Percentiles rank a stretch among this genome's conserved stretches.
phyloP scores from a whole-genome alignment of 345 rosid species.

The Tarenaya hassleriana region DNA sequence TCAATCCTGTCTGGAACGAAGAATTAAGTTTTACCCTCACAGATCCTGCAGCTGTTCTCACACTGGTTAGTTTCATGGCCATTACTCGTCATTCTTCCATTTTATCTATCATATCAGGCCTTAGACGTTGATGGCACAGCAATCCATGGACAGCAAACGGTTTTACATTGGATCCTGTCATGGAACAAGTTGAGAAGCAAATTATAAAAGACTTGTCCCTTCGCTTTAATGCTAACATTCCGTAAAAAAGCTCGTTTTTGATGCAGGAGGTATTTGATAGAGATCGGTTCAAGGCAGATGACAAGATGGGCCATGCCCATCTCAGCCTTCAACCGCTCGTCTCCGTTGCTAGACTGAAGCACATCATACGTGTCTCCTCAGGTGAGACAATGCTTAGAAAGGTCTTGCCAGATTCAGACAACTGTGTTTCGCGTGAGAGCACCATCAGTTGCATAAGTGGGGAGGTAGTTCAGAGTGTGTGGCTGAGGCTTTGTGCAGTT shows the following conservation, averaged over 20 bases:
- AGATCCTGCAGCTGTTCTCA: constrained; percentile 60
- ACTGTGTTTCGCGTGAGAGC: constrained; percentile 81
- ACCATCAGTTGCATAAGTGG: constrained; percentile 62
- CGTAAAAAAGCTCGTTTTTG: constrained; percentile 4
- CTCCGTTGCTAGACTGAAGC: constrained; percentile 80
- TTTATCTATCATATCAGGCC: too few relatives aligned
- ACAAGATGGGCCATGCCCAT: constrained; percentile 90
- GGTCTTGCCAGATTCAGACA: constrained; percentile 66
- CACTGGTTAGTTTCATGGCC: constrained; percentile 40
- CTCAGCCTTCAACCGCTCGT: constrained; percentile 80
- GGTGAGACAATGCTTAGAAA: constrained; percentile 70
- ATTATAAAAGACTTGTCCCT: too few relatives aligned
- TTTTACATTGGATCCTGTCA: too few relatives aligned
- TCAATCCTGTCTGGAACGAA: constrained; percentile 96
- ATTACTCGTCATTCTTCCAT: neutral
- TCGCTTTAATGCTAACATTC: too few relatives aligned
- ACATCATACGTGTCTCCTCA: constrained; percentile 55
- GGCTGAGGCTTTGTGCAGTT: constrained; percentile 73
- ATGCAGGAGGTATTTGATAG: constrained; percentile 93
- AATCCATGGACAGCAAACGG: too few relatives aligned
- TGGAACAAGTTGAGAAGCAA: too few relatives aligned
- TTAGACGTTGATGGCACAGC: too few relatives aligned
- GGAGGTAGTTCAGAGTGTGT: constrained; percentile 82
- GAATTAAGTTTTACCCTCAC: constrained; percentile 64
- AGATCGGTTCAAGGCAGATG: constrained; percentile 96